Base-by-base conservation (phyloP, 306 rosid genomes). In the Aeschynomene evenia region DNA sequence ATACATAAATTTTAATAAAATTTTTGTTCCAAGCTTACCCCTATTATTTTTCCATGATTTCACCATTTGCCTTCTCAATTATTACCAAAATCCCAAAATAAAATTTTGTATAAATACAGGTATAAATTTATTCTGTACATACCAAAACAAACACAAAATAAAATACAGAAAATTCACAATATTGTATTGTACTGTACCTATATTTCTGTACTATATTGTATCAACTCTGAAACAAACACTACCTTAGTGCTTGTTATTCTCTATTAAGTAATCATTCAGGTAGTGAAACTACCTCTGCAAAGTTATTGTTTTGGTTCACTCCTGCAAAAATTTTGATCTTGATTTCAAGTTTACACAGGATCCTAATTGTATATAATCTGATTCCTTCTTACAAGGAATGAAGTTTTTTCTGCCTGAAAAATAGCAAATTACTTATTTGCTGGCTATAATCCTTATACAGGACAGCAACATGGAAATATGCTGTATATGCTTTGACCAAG, bases 401-500 rank as follows among this genome's bases (percentile, higher is more conserved):
- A 51, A 37, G n/a, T 34, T 34, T 57, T n/a, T 42, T 39, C 28
- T 28, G 16, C 52, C 42, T 57, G 13, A 15, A 15, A 64, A 16
- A 18, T 13, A 50, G 23, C 8, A 9, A 40, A 15, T 77, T 49
- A 28, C 56, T 64, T 64, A 73, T 66, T 79, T 67, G 26, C 43
- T 37, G 9, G 21, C 73, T 61, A 66, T 74, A 24, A 29, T 68
- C 61, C n/a, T 70, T 14, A 16, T 75, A 65, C 75, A 91, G 98
- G 92, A 66, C 7, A 82, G 86, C 50, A 78, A 88, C 16, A 66
- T 79, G 78, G 98, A 92, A 63, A 64, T 86, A 31, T 92, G 98
- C 68, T 84, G 95, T 72, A 92, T 92, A 82, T 92, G 98, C 86
- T 92, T 92, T 70, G 96, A 92, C 45, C 95, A 92, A 75, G 83